Conservation (phyloP, 148 eudicot genomes). For the Rhododendron williamsianum region DNA sequence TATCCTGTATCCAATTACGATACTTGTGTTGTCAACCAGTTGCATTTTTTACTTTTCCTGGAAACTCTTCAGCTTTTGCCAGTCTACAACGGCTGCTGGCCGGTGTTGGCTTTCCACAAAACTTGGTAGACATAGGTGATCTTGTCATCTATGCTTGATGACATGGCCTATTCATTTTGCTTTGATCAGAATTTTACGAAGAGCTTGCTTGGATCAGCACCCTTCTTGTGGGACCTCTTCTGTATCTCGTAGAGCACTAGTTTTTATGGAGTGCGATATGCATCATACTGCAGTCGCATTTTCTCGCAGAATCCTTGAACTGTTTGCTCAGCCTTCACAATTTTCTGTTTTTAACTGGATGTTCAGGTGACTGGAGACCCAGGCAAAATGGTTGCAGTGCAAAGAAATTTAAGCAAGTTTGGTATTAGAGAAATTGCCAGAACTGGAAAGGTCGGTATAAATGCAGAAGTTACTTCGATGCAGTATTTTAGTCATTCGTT, state of each 20-base stretch:
- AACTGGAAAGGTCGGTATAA: constrained; percentile 76
- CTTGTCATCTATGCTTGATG: background rate
- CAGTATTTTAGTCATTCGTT: background rate
- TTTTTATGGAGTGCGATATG: background rate
- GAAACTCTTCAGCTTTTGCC: background rate
- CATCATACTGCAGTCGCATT: background rate
- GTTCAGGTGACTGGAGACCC: constrained; percentile 90
- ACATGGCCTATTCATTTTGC: background rate
- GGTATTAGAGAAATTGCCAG: constrained; percentile 85
- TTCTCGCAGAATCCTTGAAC: background rate
- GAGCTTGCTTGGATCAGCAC: background rate
- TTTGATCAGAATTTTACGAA: background rate
- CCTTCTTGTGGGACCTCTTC: background rate
- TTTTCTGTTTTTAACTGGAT: constrained; percentile 7
- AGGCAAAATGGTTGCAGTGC: constrained; percentile 83
- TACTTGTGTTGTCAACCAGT: background rate
- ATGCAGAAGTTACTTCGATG: background rate
- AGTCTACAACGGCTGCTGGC: background rate
- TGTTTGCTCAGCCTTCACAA: background rate
- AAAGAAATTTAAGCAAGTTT: constrained; percentile 72
- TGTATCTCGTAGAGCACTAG: background rate
- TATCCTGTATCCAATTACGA: background rate
- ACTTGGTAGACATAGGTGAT: background rate
- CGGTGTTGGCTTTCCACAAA: background rate
- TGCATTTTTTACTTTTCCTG: background rate